Conservation (phyloP, 148 eudicot species). For the Polygonum aviculare region DNA sequence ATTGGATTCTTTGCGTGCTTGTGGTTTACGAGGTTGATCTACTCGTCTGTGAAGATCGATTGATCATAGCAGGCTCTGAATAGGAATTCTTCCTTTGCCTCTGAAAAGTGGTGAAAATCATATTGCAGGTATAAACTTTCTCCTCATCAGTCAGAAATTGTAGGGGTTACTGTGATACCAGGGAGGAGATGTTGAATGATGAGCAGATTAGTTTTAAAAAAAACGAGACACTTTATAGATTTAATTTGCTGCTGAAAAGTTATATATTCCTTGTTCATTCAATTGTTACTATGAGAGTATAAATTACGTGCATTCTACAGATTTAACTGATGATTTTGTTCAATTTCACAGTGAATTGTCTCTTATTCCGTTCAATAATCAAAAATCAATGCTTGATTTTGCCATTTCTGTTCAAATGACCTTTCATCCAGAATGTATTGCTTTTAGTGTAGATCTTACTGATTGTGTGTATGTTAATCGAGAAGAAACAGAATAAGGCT, state of each 20-base stretch:
- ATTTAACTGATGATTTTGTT: background rate
- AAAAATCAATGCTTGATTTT: background rate
- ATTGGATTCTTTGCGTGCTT: constrained; percentile 42
- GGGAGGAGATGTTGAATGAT: background rate
- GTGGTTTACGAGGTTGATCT: constrained; percentile 44
- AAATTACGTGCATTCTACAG: background rate
- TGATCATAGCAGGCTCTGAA: constrained; percentile 4
- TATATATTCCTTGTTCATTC: background rate
- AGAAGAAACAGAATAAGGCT: background rate
- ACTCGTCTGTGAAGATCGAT: constrained; percentile 43
- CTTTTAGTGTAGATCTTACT: too few species aligned
- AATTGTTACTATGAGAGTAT: background rate
- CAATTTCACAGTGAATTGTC: background rate
- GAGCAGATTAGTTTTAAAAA: background rate
- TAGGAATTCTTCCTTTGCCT: background rate
- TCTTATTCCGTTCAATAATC: background rate
- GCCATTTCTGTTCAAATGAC: background rate
- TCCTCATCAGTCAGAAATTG: background rate
- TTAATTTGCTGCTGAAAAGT: background rate
- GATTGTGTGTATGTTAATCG: too few species aligned
- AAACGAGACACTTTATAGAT: background rate
- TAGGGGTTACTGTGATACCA: background rate
- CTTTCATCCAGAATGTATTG: too few species aligned
- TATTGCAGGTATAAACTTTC: background rate
- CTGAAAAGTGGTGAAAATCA: background rate